Conservation (phyloP, 2,329 filamentous ascomycete genomes). For the Penicillium rolfsii region DNA sequence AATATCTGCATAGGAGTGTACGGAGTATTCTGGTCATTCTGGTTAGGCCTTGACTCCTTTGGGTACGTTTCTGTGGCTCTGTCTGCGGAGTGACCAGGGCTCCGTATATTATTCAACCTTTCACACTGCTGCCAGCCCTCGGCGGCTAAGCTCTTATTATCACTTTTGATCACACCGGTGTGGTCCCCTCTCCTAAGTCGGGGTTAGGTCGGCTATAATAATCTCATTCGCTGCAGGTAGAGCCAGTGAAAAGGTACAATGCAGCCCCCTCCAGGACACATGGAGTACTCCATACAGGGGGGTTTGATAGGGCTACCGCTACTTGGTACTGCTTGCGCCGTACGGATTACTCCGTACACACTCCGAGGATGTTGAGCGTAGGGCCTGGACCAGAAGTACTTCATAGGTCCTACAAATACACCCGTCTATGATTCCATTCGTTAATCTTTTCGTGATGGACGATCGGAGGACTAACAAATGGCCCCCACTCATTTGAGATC, state of each 20-base stretch:
- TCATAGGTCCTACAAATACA: neutral
- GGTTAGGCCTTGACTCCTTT: neutral
- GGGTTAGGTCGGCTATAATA: neutral
- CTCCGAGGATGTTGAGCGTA: neutral
- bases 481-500: slow-evolving; percentile 5
- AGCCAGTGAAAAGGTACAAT: slow-evolving; percentile 4
- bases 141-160: slow-evolving; percentile 19
- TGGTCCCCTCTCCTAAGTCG: neutral
- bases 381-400: slow-evolving; percentile 8
- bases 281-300: neutral
- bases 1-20: neutral
- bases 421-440: slow-evolving; percentile 1
- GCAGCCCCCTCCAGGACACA: slow-evolving; percentile 1
- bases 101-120: neutral
- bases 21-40: neutral
- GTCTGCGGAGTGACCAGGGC: neutral
- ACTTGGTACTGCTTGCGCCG: too few species aligned
- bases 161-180: slow-evolving; percentile 6
- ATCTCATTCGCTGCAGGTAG: slow-evolving; percentile 2
- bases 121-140: slow-evolving; percentile 19
- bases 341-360: neutral
- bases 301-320: neutral
- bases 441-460: neutral
- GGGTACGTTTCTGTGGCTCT: neutral
- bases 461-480: neutral